Percentiles rank a stretch among this genome's conserved stretches.
These are phyloP conservation scores for Trypanosoma mega DNA, from an alignment of 208 protist species.

Conservation along the genomic window DNA sequence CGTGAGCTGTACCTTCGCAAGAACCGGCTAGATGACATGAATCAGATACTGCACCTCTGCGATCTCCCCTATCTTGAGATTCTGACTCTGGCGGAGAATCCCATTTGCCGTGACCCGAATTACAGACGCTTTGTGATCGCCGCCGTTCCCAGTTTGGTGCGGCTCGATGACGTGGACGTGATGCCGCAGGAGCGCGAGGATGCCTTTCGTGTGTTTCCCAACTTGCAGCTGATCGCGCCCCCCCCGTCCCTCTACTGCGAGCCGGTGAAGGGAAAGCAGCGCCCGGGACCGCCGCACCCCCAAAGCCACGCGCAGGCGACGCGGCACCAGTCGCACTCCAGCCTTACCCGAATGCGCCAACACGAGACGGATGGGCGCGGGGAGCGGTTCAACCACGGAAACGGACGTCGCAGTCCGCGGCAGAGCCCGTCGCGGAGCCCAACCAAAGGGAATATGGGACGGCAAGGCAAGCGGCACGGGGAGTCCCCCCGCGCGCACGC, in stretches of 20 bases:
- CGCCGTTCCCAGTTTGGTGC: slow-evolving; percentile 62
- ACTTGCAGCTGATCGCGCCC: slow-evolving; percentile 69
- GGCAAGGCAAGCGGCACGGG: not conserved
- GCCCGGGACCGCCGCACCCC: slow-evolving; percentile 9
- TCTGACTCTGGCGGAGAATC: slow-evolving; percentile 83
- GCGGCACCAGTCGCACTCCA: slow-evolving; percentile 3
- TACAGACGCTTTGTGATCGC: slow-evolving; percentile 90
- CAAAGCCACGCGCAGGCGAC: not conserved
- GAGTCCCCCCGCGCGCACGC: not conserved
- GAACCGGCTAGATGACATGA: slow-evolving; percentile 84
- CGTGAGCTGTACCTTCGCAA: slow-evolving; percentile 83
- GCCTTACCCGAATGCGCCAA: not conserved
- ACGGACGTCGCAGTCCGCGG: not conserved
- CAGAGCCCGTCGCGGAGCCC: slow-evolving; percentile 5
- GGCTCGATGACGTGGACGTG: slow-evolving; percentile 76
- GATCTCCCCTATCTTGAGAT: slow-evolving; percentile 63
- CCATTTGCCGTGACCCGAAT: slow-evolving; percentile 80
- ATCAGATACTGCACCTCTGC: slow-evolving; percentile 85
- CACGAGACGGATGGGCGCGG: not conserved
- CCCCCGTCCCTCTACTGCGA: slow-evolving; percentile 74
- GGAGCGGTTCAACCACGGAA: not conserved
- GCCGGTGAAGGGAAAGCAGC: slow-evolving; percentile 36
- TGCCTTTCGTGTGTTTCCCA: slow-evolving; percentile 72
- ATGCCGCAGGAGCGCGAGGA: slow-evolving; percentile 58
- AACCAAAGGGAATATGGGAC: not conserved